Evolutionary conservation across 805 yeast genomes (phyloP).

Genomic region (Hanseniaspora singularis): DNA sequence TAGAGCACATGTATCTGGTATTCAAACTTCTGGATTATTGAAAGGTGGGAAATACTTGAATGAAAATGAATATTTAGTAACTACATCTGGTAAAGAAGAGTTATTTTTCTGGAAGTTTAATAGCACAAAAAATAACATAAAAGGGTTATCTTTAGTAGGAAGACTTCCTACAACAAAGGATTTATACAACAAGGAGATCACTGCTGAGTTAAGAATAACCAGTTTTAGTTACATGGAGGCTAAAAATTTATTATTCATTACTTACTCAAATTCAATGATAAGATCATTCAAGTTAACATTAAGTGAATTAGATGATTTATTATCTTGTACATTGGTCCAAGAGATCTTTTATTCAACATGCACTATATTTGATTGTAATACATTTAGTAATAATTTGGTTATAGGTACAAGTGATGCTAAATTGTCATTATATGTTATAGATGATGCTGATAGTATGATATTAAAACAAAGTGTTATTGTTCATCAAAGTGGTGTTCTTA

Average conservation of each 20-base stretch:
- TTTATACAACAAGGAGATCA: background rate
- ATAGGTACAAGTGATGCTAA: slow-evolving; percentile 7
- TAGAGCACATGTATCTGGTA: slow-evolving; percentile 77
- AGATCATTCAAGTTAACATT: slow-evolving; percentile 1
- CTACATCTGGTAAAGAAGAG: slow-evolving; percentile 81
- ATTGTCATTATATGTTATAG: background rate
- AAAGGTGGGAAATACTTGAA: slow-evolving; percentile 39
- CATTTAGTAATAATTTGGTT: background rate
- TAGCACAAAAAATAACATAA: slow-evolving; percentile 27
- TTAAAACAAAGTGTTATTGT: slow-evolving; percentile 33
- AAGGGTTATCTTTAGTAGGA: slow-evolving; percentile 40
- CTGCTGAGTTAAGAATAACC: slow-evolving; percentile 2
- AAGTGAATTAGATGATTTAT: background rate
- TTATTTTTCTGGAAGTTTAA: slow-evolving; percentile 63
- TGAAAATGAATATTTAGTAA: slow-evolving; percentile 36
- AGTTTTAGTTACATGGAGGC: slow-evolving; percentile 2
- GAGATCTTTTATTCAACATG: slow-evolving; percentile 7
- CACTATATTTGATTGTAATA: background rate
- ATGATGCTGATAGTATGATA: background rate
- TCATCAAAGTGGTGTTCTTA: slow-evolving; percentile 80
- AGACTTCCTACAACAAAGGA: slow-evolving; percentile 37
- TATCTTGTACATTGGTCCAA: background rate
- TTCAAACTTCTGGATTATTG: slow-evolving; percentile 40
- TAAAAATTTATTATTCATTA: background rate
- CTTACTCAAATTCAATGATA: slow-evolving; percentile 10